These are phyloP conservation scores for Discostella stelligeroides DNA, from an alignment of 108 stramenopile species.

Conservation along the genomic window DNA sequence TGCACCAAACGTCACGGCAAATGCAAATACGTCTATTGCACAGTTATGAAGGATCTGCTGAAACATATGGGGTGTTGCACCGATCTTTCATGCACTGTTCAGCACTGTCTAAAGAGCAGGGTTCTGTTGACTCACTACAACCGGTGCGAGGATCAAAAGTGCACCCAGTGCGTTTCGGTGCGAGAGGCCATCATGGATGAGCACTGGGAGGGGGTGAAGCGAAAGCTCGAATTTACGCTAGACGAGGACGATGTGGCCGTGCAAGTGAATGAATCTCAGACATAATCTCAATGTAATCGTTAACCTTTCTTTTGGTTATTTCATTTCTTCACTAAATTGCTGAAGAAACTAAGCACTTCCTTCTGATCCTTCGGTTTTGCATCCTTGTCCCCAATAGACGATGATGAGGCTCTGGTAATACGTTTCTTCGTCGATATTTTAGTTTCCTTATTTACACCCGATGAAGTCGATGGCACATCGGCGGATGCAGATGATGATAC, in stretches of 20 bases:
- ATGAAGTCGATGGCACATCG: constrained; percentile 1
- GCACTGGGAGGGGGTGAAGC: constrained; percentile 3
- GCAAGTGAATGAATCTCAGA: too few relatives aligned
- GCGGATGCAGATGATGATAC: constrained; percentile 7
- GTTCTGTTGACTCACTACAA: constrained; percentile 1
- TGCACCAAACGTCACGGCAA: neutral
- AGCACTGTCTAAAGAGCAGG: neutral
- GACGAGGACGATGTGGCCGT: too few relatives aligned
- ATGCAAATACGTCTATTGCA: constrained; percentile 7
- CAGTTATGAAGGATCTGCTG: constrained; percentile 3
- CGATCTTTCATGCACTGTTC: neutral
- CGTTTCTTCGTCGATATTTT: constrained; percentile 28
- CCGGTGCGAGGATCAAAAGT: neutral
- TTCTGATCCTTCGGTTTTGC: constrained; percentile 44
- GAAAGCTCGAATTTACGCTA: constrained; percentile 2
- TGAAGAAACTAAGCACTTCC: constrained; percentile 69
- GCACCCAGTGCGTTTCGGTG: neutral
- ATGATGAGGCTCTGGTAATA: constrained; percentile 4
- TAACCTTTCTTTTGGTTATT: neutral
- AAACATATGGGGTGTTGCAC: neutral
- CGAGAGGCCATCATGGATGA: constrained; percentile 7
- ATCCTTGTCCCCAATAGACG: constrained; percentile 29
- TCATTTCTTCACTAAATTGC: constrained; percentile 71
- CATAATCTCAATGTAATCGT: too few relatives aligned
- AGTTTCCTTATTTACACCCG: constrained; percentile 22